Evolutionary conservation across 208 protist species (phyloP), one percentile per base, ranked within the genome.

Genomic region (Crithidia acanthocephali): DNA sequence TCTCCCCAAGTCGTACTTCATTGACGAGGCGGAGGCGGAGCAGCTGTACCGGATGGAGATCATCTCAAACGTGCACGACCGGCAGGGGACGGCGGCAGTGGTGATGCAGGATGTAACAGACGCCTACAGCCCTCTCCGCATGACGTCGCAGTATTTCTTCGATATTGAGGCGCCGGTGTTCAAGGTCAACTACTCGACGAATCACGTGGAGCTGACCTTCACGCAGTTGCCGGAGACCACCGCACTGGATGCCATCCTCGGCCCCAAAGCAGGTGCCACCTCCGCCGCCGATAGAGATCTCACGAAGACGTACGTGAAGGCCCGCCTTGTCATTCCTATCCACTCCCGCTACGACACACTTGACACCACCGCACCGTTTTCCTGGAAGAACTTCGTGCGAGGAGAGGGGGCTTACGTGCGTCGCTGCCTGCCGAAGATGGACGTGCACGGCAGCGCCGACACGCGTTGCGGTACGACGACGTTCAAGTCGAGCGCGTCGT

Each of bases 161-260:
- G 91, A 95, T 56, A 95, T 95, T 57, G 91, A 95, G 62, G 88
- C 86, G 0, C 91, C 91, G 7, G 80, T 73, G 16, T 95, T 95
- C 64, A 78, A 77, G 22, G 76, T 95, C 28, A 51, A 50, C 51
- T 92, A 95, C 72, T 62, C 76, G 3, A 64, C 40, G 0, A 90
- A 89, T 50, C 57, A 66, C 33, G 87, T 91, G 20, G 42, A 51
- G 52, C 66, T 93, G 10, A 63, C 33, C 0, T 83, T 83, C 22
- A 2, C 61, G 44, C 69, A 56, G 30, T 8, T 23, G 53, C n/a
- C n/a, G 8, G 53, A 58, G 9, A 51, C 52, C 8, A 61, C 53
- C 9, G 64, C 42, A n/a, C 47, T 80, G 23, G 65, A 72, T 27
- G 20, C 30, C 20, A 65, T 69, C 33, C 23, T 72, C 8, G n/a